Base-by-base conservation (phyloP, 1,284 basidiomycete species). In the Ceratobasidium sp. region DNA sequence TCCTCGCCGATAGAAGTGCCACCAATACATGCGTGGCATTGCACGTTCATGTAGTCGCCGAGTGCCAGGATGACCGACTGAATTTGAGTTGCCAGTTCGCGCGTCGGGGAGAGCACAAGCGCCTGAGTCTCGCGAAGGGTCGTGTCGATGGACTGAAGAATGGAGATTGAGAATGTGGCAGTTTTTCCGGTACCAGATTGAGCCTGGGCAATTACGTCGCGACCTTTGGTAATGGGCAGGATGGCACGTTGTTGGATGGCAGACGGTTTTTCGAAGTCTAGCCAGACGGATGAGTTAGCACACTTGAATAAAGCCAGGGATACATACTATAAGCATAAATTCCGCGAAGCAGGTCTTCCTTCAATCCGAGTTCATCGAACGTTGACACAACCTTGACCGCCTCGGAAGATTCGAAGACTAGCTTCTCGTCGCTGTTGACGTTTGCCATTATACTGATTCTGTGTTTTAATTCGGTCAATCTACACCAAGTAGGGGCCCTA, bases 171-270 rank as follows among this genome's bases (percentile, higher is more conserved):
- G 86, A 96, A 99, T 3, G 98, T 99, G 7, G 98, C 98, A 3
- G 98, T 99, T 93, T 99, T 99, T 89, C 98, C 98, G 35, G 98
- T 99, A 83, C 98, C 98, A 35, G 97, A 99, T 86, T 99, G 98
- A 23, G 98, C 98, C 87, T 99, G 97, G 16, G 96, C 96, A 85
- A 98, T 98, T 79, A 98, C 97, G 88, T 99, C 97, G 81, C 96
- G 92, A 27, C 96, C 96, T 86, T 96, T 94, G 70, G 92, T 96
- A 83, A 99, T 97, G 76, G 97, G 97, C 65, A 97, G 87, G 84
- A 99, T 99, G 41, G 97, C 97, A 81, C 97, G 93, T 86, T 99
- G 97, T 87, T 99, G 97, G 84, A 99, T 99, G 69, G 97, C 97
- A 79, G 97, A 99, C 33, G 98, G 96, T 85, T 97, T 98, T 89